Conservation (phyloP, 768 basidiomycete species). For the Lactifluus rugatus region DNA sequence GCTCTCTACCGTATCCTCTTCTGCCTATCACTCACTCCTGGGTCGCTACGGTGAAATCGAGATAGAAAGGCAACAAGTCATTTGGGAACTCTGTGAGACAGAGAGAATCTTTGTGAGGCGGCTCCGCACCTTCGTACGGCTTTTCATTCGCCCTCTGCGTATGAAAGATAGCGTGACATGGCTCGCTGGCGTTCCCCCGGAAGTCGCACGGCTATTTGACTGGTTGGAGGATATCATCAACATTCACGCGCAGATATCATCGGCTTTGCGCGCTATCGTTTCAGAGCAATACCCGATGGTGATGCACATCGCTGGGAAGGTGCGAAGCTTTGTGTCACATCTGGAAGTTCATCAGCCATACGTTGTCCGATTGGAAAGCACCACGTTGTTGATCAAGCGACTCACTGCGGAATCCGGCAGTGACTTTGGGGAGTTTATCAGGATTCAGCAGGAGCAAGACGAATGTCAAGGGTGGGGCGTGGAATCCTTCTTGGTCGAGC, state of each 20-base stretch:
- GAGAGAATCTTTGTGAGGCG: slow-evolving; percentile 62
- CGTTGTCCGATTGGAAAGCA: slow-evolving; percentile 58
- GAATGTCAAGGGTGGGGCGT: slow-evolving; percentile 57
- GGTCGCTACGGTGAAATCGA: slow-evolving; percentile 40
- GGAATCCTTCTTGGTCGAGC: slow-evolving; percentile 61
- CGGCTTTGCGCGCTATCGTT: slow-evolving; percentile 35
- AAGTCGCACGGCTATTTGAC: slow-evolving; percentile 67
- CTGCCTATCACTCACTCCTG: slow-evolving; percentile 30
- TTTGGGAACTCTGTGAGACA: slow-evolving; percentile 57
- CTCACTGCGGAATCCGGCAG: slow-evolving; percentile 40
- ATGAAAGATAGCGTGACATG: slow-evolving; percentile 59
- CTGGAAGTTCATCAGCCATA: slow-evolving; percentile 86
- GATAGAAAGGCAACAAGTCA: slow-evolving; percentile 52
- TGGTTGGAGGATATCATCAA: slow-evolving; percentile 83
- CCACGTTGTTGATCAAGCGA: slow-evolving; percentile 42
- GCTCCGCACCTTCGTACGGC: slow-evolving; percentile 52
- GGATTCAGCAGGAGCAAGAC: slow-evolving; percentile 47
- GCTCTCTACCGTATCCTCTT: slow-evolving; percentile 17
- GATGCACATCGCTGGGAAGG: slow-evolving; percentile 44
- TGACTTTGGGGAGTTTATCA: slow-evolving; percentile 81
- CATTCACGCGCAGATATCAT: slow-evolving; percentile 57
- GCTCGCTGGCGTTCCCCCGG: slow-evolving; percentile 70
- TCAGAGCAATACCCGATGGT: slow-evolving; percentile 37
- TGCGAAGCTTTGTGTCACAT: slow-evolving; percentile 52
- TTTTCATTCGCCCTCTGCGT: slow-evolving; percentile 73